These are phyloP conservation scores for Glebionis coronaria DNA, from an alignment of 129 eudicot species.

Conservation along the genomic window DNA sequence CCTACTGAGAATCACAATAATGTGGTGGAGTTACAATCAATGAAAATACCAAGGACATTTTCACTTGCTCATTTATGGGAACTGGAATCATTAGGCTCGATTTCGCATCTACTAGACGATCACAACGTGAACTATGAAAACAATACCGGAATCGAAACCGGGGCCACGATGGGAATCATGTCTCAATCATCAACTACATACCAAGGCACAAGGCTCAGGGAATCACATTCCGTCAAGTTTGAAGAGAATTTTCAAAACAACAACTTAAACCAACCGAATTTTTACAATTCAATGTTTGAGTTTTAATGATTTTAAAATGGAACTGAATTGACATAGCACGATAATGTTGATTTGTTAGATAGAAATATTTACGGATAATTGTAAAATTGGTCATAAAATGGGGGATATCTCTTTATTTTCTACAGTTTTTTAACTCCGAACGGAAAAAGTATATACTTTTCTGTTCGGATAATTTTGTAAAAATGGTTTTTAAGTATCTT, in stretches of 20 bases:
- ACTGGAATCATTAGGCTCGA: constrained; percentile 47
- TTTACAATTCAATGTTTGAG: constrained; percentile 41
- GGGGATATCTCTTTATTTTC: constrained; percentile 24
- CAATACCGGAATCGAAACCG: constrained; percentile 16
- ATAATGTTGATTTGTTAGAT: constrained; percentile 5
- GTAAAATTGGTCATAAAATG: constrained; percentile 28
- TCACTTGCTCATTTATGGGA: constrained; percentile 73
- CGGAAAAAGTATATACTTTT: constrained; percentile 13
- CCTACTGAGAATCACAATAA: constrained; percentile 13
- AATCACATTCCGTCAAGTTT: constrained; percentile 32
- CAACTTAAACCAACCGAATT: constrained; percentile 33
- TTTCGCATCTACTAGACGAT: constrained; percentile 47
- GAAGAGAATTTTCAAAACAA: constrained; percentile 36
- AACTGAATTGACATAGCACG: constrained; percentile 21
- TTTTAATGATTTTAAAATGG: constrained; percentile 26
- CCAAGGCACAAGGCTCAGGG: constrained; percentile 20
- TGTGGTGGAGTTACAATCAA: constrained; percentile 24
- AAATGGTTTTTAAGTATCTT: constrained; percentile 19
- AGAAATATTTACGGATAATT: constrained; percentile 18
- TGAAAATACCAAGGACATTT: constrained; percentile 51
- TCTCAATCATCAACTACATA: constrained; percentile 18
- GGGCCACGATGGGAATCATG: constrained; percentile 4
- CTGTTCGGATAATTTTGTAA: constrained; percentile 28
- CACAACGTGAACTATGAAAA: constrained; percentile 35
- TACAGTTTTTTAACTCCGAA: constrained; percentile 9